These are phyloP conservation scores for Colletotrichum sidae DNA, from an alignment of 2,329 filamentous ascomycete genomes.

Conservation along the genomic window DNA sequence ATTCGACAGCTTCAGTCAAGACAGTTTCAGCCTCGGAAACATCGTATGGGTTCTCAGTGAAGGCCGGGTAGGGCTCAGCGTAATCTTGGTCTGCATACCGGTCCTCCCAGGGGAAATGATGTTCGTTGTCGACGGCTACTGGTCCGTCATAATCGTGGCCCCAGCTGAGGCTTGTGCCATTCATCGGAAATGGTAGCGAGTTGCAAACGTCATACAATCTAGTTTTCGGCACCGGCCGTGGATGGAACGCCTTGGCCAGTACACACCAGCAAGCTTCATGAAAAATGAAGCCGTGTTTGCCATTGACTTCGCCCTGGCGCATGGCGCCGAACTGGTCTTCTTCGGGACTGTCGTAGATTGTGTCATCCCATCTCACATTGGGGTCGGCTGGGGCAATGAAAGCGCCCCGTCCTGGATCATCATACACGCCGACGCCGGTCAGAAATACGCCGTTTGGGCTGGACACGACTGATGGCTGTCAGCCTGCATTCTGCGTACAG, in stretches of 20 bases:
- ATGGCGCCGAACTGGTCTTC: background rate
- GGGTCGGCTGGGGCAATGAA: background rate
- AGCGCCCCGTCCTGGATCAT: background rate
- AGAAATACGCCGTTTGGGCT: background rate
- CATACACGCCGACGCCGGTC: background rate
- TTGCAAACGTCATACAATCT: background rate
- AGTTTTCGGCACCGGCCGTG: background rate
- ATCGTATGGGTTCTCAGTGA: background rate
- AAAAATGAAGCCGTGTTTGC: background rate
- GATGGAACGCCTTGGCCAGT: background rate
- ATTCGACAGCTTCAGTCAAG: background rate
- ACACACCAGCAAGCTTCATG: background rate
- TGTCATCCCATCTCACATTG: background rate
- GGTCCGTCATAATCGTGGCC: background rate
- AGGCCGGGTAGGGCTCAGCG: background rate
- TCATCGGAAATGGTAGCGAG: background rate
- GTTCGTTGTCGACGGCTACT: background rate
- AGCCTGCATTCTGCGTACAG: background rate
- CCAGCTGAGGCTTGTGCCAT: background rate
- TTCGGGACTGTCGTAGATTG: background rate
- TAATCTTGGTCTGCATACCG: background rate
- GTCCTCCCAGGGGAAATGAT: constrained; percentile 1
- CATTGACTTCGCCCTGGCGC: background rate
- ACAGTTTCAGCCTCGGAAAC: background rate
- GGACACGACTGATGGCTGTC: background rate